Evolutionary conservation across 371 early-diverging fungal species (phyloP).

Genomic region (Mucor circinelloides): DNA sequence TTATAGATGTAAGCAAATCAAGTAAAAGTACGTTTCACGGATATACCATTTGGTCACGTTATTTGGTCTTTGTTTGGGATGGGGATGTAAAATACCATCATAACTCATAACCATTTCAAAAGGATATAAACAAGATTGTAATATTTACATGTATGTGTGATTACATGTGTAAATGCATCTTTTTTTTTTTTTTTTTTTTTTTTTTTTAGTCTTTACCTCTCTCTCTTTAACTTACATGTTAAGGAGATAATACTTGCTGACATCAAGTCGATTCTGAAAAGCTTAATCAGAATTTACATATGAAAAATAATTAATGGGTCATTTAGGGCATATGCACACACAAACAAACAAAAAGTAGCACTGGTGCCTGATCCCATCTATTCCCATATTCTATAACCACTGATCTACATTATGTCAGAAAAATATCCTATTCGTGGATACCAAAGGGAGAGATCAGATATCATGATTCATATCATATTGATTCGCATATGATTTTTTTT

Average conservation of each 20-base stretch:
- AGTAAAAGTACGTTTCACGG: not conserved
- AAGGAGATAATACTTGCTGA: not conserved
- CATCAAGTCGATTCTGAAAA: not conserved
- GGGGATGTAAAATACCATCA: not conserved
- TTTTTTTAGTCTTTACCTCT: too few species aligned
- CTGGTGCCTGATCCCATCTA: not conserved
- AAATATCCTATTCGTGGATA: too few species aligned
- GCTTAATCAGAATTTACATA: not conserved
- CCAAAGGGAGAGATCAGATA: too few species aligned
- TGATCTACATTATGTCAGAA: not conserved
- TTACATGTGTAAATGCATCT: not conserved
- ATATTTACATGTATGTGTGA: not conserved
- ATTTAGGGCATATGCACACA: too few species aligned
- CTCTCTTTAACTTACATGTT: not conserved
- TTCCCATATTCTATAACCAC: not conserved
- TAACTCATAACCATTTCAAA: not conserved
- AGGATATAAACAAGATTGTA: not conserved
- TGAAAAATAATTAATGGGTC: not conserved
- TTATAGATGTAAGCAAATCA: conserved; percentile 5
- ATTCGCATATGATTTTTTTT: not conserved
- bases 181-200: too few species aligned
- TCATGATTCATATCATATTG: not conserved
- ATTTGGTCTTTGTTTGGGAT: conserved; percentile 1
- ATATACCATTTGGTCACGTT: conserved; percentile 8
- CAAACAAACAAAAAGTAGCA: not conserved